Conservation (phyloP, 1,284 basidiomycete species). For the Jaminaea rosea region DNA sequence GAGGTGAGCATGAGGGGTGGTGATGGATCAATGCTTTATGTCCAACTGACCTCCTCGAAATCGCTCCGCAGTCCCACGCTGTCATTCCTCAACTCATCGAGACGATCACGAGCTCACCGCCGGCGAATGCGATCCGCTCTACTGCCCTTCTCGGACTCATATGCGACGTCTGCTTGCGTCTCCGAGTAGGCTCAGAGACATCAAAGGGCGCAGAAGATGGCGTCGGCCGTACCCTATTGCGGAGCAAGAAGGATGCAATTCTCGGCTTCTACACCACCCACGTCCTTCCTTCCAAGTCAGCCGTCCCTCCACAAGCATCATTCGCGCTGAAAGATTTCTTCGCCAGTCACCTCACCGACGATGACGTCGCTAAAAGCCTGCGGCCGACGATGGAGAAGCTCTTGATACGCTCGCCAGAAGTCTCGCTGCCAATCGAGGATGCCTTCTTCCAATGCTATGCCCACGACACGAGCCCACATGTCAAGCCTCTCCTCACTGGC, state of each 20-base stretch:
- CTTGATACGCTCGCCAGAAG: conserved; percentile 41
- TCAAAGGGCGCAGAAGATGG: conserved; percentile 22
- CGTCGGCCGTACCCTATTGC: conserved; percentile 19
- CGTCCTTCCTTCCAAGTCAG: conserved; percentile 29
- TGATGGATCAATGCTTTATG: background rate
- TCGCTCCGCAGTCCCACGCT: conserved; percentile 6
- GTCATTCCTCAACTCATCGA: conserved; percentile 21
- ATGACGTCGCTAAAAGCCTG: conserved; percentile 24
- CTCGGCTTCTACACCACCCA: conserved; percentile 33
- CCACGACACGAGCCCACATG: conserved; percentile 16
- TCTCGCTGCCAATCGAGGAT: conserved; percentile 22
- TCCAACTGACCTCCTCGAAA: background rate
- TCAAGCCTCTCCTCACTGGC: conserved; percentile 18
- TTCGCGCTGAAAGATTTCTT: conserved; percentile 32
- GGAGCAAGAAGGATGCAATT: conserved; percentile 14
- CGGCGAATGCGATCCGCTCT: conserved; percentile 14
- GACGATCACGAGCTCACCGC: conserved; percentile 14
- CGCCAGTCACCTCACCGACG: conserved; percentile 15
- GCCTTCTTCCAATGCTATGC: conserved; percentile 19
- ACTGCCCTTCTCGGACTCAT: conserved; percentile 26
- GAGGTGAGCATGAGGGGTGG: conserved; percentile 5
- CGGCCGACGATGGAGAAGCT: conserved; percentile 41
- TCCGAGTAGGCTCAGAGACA: conserved; percentile 26
- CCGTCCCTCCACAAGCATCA: conserved; percentile 17
- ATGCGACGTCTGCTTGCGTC: conserved; percentile 20